Conservation (phyloP, 129 eudicot genomes). For the Chrysanthemum lavandulifolium region DNA sequence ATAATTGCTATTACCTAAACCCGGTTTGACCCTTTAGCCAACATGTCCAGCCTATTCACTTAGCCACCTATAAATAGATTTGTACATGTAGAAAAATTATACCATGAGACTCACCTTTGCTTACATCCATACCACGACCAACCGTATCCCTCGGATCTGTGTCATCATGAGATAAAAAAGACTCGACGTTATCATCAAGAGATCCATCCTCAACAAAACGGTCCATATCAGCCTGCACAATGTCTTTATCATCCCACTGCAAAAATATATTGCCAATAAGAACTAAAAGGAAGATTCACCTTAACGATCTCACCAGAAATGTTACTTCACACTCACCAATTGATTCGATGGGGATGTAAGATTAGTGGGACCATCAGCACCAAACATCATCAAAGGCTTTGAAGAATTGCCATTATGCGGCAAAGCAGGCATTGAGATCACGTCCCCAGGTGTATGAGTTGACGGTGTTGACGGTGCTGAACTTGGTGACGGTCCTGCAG, state of each 20-base stretch:
- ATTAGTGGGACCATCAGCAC: constrained; percentile 64
- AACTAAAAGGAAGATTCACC: constrained; percentile 18
- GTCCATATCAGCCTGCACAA: constrained; percentile 90
- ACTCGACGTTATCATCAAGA: constrained; percentile 95
- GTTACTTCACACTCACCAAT: constrained; percentile 62
- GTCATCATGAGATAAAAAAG: constrained; percentile 95
- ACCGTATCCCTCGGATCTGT: constrained; percentile 73
- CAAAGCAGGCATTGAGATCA: constrained; percentile 63
- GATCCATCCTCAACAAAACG: constrained; percentile 97
- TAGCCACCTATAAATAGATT: not conserved
- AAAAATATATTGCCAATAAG: constrained; percentile 37
- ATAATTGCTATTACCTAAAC: too few species aligned
- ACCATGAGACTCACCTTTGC: constrained; percentile 85
- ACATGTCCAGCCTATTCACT: too few species aligned
- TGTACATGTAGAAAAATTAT: not conserved
- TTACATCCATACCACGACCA: constrained; percentile 84
- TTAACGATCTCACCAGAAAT: constrained; percentile 9
- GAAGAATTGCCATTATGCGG: constrained; percentile 46
- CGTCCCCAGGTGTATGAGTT: constrained; percentile 73
- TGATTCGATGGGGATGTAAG: constrained; percentile 89
- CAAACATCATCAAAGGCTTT: constrained; percentile 85
- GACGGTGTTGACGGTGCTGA: constrained; percentile 84
- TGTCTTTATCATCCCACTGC: constrained; percentile 86
- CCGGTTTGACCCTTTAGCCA: too few species aligned
- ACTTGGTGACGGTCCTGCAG: constrained; percentile 75